Conservation (phyloP, 2,329 filamentous ascomycete genomes). For the Xylariaceae sp. region DNA sequence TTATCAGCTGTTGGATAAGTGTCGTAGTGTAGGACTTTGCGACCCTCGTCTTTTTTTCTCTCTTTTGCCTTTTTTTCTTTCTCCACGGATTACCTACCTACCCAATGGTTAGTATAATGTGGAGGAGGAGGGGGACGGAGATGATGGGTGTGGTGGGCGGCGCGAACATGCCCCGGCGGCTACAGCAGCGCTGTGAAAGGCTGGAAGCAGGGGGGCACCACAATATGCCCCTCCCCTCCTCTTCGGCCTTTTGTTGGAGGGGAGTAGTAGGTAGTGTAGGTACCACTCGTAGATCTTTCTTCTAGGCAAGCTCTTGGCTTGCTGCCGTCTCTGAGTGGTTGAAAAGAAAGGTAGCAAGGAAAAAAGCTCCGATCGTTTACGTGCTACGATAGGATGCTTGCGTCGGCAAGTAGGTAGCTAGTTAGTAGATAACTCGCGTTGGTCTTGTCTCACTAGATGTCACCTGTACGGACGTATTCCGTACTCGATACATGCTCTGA, state of each 20-base stretch:
- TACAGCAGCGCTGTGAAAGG: slow-evolving; percentile 41
- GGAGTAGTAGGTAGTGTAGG: slow-evolving; percentile 1
- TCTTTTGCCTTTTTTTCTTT: neutral
- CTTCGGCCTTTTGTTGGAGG: slow-evolving; percentile 28
- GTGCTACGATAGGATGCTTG: slow-evolving; percentile 26
- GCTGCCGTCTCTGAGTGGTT: neutral
- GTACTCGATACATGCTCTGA: too few species aligned
- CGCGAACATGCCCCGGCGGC: slow-evolving; percentile 33
- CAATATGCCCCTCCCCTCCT: slow-evolving; percentile 7
- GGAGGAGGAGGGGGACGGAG: neutral
- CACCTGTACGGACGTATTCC: neutral
- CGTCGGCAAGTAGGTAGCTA: slow-evolving; percentile 16
- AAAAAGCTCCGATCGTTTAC: slow-evolving; percentile 32
- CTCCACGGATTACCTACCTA: slow-evolving; percentile 24
- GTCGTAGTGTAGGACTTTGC: slow-evolving; percentile 7
- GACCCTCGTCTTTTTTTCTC: slow-evolving; percentile 16
- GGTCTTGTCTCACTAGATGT: slow-evolving; percentile 10
- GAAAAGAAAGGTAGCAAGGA: neutral
- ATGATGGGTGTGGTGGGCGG: too few species aligned
- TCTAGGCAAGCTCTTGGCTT: neutral
- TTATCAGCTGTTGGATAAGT: slow-evolving; percentile 21
- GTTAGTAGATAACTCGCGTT: neutral
- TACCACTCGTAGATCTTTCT: neutral
- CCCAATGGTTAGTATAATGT: slow-evolving; percentile 19
- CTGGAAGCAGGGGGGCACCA: slow-evolving; percentile 32